Evolutionary conservation across 129 eudicot genomes (phyloP).

Genomic region (Gnaphalium uliginosum): DNA sequence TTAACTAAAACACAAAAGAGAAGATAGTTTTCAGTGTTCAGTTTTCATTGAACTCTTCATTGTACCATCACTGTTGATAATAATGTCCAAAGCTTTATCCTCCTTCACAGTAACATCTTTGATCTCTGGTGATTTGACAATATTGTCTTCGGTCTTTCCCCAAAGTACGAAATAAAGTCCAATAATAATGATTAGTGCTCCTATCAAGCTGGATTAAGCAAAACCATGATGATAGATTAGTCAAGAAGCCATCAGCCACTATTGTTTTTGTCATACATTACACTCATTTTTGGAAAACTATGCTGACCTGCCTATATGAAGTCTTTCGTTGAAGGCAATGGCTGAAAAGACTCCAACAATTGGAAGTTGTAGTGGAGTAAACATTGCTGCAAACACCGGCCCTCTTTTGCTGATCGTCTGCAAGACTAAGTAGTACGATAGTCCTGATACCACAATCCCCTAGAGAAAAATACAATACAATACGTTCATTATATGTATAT

Average conservation of each 20-base stretch:
- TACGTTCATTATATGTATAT: not conserved
- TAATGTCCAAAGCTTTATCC: not conserved
- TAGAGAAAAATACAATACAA: not conserved
- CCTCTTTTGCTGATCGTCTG: slow-evolving; percentile 25
- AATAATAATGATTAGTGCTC: not conserved
- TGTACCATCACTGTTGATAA: not conserved
- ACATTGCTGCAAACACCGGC: slow-evolving; percentile 36
- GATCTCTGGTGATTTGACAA: not conserved
- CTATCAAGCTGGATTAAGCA: not conserved
- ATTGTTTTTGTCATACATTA: no score
- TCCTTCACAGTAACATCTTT: not conserved
- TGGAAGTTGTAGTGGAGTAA: slow-evolving; percentile 30
- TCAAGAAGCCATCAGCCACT: not conserved
- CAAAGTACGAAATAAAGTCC: slow-evolving; percentile 8
- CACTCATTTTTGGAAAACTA: not conserved
- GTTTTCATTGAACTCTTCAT: not conserved
- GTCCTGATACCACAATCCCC: slow-evolving; percentile 31
- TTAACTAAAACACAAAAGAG: not conserved
- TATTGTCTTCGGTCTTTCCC: not conserved
- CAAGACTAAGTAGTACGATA: slow-evolving; percentile 21
- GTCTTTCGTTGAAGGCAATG: slow-evolving; percentile 24
- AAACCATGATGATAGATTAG: slow-evolving; percentile 1
- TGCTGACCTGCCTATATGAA: slow-evolving; percentile 31
- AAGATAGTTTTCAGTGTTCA: not conserved
- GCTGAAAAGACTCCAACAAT: slow-evolving; percentile 31